Evolutionary conservation across 139 green algal species (phyloP).

Genomic region (Picochlorum sp.): DNA sequence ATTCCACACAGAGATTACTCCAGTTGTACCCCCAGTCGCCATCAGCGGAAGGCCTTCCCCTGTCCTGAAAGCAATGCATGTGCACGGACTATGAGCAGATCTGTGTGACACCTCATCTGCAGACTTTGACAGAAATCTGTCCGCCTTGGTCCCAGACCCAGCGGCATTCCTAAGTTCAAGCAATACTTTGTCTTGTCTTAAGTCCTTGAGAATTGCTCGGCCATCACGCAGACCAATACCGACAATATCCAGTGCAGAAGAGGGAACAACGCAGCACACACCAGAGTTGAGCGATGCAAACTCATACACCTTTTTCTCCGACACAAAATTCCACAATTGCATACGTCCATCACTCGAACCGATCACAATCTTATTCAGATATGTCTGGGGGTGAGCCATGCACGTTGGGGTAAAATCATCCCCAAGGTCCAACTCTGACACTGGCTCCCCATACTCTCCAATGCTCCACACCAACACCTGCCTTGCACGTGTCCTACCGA

Average conservation of each 20-base stretch:
- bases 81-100: slow-evolving; percentile 28
- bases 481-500: slow-evolving; percentile 58
- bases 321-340: slow-evolving; percentile 86
- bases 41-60: slow-evolving; percentile 57
- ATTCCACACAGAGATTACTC: slow-evolving; percentile 86
- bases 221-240: slow-evolving; percentile 83
- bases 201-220: slow-evolving; percentile 73
- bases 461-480: slow-evolving; percentile 65
- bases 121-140: slow-evolving; percentile 10
- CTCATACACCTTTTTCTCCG: slow-evolving; percentile 51
- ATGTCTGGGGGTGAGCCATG: slow-evolving; percentile 91
- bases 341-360: slow-evolving; percentile 59
- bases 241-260: slow-evolving; percentile 88
- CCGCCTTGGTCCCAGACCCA: slow-evolving; percentile 38
- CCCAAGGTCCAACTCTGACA: slow-evolving; percentile 20
- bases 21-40: slow-evolving; percentile 59
- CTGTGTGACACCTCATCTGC: slow-evolving; percentile 10
- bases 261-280: slow-evolving; percentile 57
- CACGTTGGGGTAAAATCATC: slow-evolving; percentile 67
- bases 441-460: slow-evolving; percentile 42
- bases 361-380: slow-evolving; percentile 94
- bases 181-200: slow-evolving; percentile 59
- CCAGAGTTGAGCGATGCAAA: slow-evolving; percentile 54
- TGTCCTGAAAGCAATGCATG: slow-evolving; percentile 49
- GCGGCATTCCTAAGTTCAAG: slow-evolving; percentile 57